Evolutionary conservation across 371 early-diverging fungal species (phyloP), one percentile per base, ranked within the genome.

Genomic region (Lichtheimia ornata): DNA sequence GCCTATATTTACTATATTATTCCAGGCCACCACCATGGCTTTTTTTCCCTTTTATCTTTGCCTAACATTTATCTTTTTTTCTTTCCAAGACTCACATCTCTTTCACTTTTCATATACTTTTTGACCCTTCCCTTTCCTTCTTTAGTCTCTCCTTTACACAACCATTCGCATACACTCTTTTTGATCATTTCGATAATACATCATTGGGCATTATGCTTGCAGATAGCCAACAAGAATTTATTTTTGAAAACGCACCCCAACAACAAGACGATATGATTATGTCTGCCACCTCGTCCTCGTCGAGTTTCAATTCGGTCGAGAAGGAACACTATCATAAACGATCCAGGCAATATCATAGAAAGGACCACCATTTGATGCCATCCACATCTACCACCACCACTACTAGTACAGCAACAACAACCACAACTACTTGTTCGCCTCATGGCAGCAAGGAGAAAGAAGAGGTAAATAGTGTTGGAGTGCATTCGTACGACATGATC

Each of bases 391-490:
- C 35, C 35, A 35, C 35, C 35, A 11, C 35, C 2, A 35, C 35
- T 9, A 11, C 35, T 9, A 22, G 2, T 22, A 22, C 22, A 1
- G 2, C 22, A 1, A 22, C 22, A 22, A 11, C 35, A 0, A 35
- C 50, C 24, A 42, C 50, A 4, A 56, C 20, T 56, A 22, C 43
- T 12, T 24, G 50, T 18, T 30, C 62, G 35, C 28, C 55, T 13
- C 56, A 62, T 25, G 43, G 49, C 49, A 67, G 49, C 49, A 67
- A 63, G 51, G 67, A 67, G 15, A 67, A 63, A 53, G 67, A 67
- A 44, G 67, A 66, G 66, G 66, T 66, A 56, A 13, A 50, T 2
- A 27, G 5, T 5, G 5, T 14, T 20, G n/a, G 28, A 35, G 24
- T 41, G 25, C 30, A 1, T 22, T 18, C 20, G 30, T 42, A 11